phyloP scores from a whole-genome alignment of 768 basidiomycete genomes.

The Phanerochaete carnosa region DNA sequence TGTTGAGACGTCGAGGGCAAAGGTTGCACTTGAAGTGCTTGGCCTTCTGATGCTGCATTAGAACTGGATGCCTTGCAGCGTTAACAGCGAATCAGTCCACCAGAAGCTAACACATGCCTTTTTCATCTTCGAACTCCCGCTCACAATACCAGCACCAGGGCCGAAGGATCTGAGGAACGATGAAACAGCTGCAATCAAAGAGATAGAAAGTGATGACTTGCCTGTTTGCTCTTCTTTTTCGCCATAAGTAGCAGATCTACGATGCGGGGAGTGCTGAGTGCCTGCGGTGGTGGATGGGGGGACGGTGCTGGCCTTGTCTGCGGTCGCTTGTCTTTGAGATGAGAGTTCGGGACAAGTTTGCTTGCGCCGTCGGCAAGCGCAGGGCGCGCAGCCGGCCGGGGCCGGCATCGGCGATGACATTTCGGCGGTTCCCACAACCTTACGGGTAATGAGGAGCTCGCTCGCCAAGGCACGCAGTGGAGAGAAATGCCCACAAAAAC shows the following conservation, averaged over 20 bases:
- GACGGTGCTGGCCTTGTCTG: constrained; percentile 1
- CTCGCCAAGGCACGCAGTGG: not conserved
- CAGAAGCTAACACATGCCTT: constrained; percentile 52
- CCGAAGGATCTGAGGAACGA: constrained; percentile 57
- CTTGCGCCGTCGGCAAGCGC: not conserved
- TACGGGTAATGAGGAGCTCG: not conserved
- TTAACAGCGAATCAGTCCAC: not conserved
- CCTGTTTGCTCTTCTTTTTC: constrained; percentile 56
- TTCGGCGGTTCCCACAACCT: not conserved
- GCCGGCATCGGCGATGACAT: not conserved
- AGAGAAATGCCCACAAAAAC: not conserved
- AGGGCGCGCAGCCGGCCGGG: not conserved
- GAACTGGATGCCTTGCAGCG: constrained; percentile 47
- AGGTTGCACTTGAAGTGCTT: constrained; percentile 98
- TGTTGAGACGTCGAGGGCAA: constrained; percentile 94
- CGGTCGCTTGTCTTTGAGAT: not conserved
- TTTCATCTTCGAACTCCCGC: constrained; percentile 99
- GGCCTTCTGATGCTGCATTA: constrained; percentile 99
- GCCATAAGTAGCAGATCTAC: constrained; percentile 32
- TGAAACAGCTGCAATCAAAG: not conserved
- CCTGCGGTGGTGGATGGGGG: not conserved
- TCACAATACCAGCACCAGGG: constrained; percentile 99
- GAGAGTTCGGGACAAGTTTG: constrained; percentile 8
- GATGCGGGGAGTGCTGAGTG: not conserved
- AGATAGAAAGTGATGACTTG: constrained; percentile 15